Evolutionary conservation across 2,329 filamentous ascomycete species (phyloP).

Genomic region (Fusarium solani-melongenae): DNA sequence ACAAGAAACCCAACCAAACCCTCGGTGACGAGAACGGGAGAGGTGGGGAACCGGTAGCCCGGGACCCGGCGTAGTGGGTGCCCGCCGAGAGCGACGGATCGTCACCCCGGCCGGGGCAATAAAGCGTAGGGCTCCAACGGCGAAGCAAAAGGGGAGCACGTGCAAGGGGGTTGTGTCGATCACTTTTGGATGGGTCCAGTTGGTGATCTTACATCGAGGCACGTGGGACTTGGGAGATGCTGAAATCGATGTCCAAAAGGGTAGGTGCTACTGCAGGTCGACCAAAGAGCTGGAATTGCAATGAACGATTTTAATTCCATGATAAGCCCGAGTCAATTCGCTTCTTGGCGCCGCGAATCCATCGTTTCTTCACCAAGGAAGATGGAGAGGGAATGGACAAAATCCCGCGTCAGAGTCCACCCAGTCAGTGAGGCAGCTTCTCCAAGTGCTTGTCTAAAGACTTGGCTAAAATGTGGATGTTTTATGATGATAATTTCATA

Average conservation of each 20-base stretch:
- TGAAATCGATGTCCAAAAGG: background rate
- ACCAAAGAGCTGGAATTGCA: background rate
- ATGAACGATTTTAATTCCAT: background rate
- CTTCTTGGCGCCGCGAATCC: background rate
- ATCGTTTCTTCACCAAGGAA: background rate
- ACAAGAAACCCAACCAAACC: background rate
- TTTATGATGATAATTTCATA: too few relatives aligned
- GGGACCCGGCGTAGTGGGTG: background rate
- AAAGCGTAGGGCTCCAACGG: constrained; percentile 31
- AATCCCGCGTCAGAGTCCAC: background rate
- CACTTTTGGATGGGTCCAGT: background rate
- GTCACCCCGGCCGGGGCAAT: constrained; percentile 1
- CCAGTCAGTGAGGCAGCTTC: too few relatives aligned
- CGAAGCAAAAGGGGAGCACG: constrained; percentile 23
- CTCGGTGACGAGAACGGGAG: constrained; percentile 38
- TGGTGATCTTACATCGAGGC: background rate
- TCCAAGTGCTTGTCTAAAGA: too few relatives aligned
- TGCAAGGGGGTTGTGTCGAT: constrained; percentile 23
- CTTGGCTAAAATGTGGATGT: background rate
- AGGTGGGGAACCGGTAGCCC: background rate
- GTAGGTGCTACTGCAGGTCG: constrained; percentile 9
- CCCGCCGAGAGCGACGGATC: constrained; percentile 10
- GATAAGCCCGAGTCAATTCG: background rate
- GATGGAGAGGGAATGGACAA: background rate
- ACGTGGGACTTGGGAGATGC: constrained; percentile 26